Conservation (phyloP, 208 protist species). For the Acanthamoeba healyi region DNA sequence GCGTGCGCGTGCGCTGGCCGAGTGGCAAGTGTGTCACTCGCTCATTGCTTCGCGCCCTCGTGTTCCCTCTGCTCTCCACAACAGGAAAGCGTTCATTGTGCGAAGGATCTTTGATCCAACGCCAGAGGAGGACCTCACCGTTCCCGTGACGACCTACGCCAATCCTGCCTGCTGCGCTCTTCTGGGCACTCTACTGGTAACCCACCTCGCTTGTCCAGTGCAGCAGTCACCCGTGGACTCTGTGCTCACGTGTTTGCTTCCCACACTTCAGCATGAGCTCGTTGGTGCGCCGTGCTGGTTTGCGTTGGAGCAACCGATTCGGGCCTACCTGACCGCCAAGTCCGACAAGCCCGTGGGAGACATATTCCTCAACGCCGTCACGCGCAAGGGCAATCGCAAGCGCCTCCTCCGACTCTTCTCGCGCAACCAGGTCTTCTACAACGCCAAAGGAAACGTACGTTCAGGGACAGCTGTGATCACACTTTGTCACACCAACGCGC, state of each 20-base stretch:
- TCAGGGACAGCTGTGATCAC: too few relatives aligned
- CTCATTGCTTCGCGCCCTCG: neutral
- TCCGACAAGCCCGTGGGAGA: slow-evolving; percentile 15
- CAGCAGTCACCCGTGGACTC: too few relatives aligned
- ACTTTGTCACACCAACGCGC: neutral
- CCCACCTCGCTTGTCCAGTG: neutral
- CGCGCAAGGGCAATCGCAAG: slow-evolving; percentile 42
- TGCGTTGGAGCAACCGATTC: neutral
- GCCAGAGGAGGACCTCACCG: slow-evolving; percentile 21
- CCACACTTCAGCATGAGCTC: neutral
- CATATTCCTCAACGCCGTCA: slow-evolving; percentile 37
- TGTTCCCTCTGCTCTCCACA: neutral
- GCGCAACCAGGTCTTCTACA: slow-evolving; percentile 48
- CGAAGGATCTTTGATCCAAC: slow-evolving; percentile 27
- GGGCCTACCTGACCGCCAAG: slow-evolving; percentile 5
- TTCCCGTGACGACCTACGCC: slow-evolving; percentile 14
- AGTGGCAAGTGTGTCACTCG: too few relatives aligned
- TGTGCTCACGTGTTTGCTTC: neutral
- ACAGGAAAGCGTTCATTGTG: slow-evolving; percentile 29
- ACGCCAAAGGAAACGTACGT: slow-evolving; percentile 15
- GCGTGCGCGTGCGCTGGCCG: too few relatives aligned
- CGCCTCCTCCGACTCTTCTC: slow-evolving; percentile 18
- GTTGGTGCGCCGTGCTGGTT: slow-evolving; percentile 28
- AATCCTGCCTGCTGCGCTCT: slow-evolving; percentile 17
- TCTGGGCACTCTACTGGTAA: neutral